A percentile compares a stretch with the other conserved stretches of the same genome.
Conservation (phyloP, 208 protist genomes). For the Trypanosoma avium region DNA sequence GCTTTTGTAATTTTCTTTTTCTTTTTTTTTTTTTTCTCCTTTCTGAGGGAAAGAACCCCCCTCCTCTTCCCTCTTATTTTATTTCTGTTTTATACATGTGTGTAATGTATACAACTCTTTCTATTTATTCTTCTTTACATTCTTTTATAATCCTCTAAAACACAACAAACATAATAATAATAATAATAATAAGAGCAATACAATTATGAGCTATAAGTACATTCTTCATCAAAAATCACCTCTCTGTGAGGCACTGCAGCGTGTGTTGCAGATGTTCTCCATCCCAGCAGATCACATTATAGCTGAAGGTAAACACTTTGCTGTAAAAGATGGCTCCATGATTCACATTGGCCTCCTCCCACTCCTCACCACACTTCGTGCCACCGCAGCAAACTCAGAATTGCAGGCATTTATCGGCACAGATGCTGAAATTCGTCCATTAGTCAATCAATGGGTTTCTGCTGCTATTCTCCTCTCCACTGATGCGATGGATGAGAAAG, state of each 20-base stretch:
- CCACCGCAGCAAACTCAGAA: background rate
- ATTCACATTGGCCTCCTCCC: constrained; percentile 23
- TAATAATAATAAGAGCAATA: too few relatives aligned
- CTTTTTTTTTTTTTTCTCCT: background rate
- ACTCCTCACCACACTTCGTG: constrained; percentile 21
- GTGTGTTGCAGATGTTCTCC: constrained; percentile 23
- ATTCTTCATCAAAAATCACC: constrained; percentile 31
- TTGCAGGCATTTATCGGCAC: constrained; percentile 29
- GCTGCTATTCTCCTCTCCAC: constrained; percentile 35
- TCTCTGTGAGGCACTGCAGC: constrained; percentile 17
- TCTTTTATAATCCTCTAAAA: background rate
- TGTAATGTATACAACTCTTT: background rate
- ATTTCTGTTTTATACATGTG: constrained; percentile 8
- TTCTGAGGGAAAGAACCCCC: too few relatives aligned
- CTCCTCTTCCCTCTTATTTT: constrained; percentile 8
- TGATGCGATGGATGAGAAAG: constrained; percentile 17
- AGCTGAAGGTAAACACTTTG: constrained; percentile 17
- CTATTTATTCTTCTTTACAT: too few relatives aligned
- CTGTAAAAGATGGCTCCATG: constrained; percentile 7
- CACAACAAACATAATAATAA: background rate
- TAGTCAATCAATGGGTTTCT: constrained; percentile 67
- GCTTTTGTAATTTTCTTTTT: background rate
- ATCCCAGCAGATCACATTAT: constrained; percentile 20
- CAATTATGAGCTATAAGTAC: constrained; percentile 23
- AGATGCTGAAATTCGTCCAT: constrained; percentile 17